phyloP scores from a whole-genome alignment of 2,329 filamentous ascomycete genomes.

The Stachybotrys chlorohalonatus region DNA sequence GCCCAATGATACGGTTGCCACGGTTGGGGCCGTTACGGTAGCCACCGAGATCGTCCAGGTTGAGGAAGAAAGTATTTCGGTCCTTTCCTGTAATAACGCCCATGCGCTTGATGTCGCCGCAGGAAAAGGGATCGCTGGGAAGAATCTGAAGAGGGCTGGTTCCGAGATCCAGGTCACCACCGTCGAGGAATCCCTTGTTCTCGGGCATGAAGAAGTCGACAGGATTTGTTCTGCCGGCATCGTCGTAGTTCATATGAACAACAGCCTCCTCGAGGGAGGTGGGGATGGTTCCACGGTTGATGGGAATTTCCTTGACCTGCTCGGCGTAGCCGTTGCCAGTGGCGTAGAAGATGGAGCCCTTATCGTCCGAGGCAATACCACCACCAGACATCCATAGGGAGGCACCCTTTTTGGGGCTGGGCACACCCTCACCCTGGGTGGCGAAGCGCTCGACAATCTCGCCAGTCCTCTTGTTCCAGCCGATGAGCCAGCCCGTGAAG shows the following conservation, averaged over 20 bases:
- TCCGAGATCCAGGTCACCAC: background rate
- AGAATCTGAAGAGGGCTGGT: background rate
- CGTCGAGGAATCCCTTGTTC: constrained; percentile 1
- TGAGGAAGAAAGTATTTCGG: background rate
- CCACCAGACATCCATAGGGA: constrained; percentile 1
- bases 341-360: background rate
- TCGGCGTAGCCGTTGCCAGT: constrained; percentile 1
- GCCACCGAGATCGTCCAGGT: constrained; percentile 1
- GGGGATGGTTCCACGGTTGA: background rate
- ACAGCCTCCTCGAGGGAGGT: constrained; percentile 1
- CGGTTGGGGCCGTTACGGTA: background rate
- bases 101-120: constrained; percentile 1
- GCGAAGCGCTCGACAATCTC: constrained; percentile 1
- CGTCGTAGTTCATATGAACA: background rate
- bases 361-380: constrained; percentile 1
- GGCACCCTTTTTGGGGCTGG: background rate
- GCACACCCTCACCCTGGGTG: background rate
- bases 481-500: constrained; percentile 1
- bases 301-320: constrained; percentile 1
- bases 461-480: constrained; percentile 1
- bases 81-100: background rate
- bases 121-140: background rate
- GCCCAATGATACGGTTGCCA: background rate
- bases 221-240: background rate
- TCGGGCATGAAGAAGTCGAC: constrained; percentile 1